phyloP scores from a whole-genome alignment of 2,329 filamentous ascomycete genomes.

The Orbilia blumenaviensis region DNA sequence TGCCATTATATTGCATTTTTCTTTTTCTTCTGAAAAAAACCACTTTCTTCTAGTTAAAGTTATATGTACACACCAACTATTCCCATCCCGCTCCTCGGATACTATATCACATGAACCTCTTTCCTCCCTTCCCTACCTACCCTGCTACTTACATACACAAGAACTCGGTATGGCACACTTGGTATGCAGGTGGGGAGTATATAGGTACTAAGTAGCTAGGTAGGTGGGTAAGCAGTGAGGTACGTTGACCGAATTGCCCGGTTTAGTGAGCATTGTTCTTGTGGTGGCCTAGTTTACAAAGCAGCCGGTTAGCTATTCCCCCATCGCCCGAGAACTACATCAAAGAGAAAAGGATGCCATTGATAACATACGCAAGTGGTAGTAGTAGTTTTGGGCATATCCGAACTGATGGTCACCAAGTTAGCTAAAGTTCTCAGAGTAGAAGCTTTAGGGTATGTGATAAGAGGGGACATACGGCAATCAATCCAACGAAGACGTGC shows the following conservation, averaged over 20 bases:
- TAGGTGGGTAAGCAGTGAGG: background rate
- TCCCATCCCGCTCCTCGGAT: background rate
- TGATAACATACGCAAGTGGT: slow-evolving; percentile 83
- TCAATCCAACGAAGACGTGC: slow-evolving; percentile 80
- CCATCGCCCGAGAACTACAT: background rate
- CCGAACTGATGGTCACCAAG: slow-evolving; percentile 67
- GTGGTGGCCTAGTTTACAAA: slow-evolving; percentile 79
- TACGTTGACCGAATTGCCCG: background rate
- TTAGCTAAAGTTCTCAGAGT: slow-evolving; percentile 14
- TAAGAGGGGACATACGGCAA: slow-evolving; percentile 63
- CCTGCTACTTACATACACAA: background rate
- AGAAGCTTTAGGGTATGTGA: background rate
- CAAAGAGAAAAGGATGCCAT: background rate
- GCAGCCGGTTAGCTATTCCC: slow-evolving; percentile 22
- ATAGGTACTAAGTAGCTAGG: background rate
- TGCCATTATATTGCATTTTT: background rate
- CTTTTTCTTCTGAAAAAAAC: slow-evolving; percentile 18
- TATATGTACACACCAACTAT: slow-evolving; percentile 24
- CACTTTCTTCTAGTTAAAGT: background rate
- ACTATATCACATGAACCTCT: background rate
- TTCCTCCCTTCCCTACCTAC: background rate
- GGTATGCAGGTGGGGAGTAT: too few relatives aligned
- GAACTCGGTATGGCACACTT: background rate
- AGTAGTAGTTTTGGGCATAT: slow-evolving; percentile 99
- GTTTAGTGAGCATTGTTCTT: slow-evolving; percentile 99